Conservation (phyloP, 306 rosid species). For the Macrotyloma uniflorum region DNA sequence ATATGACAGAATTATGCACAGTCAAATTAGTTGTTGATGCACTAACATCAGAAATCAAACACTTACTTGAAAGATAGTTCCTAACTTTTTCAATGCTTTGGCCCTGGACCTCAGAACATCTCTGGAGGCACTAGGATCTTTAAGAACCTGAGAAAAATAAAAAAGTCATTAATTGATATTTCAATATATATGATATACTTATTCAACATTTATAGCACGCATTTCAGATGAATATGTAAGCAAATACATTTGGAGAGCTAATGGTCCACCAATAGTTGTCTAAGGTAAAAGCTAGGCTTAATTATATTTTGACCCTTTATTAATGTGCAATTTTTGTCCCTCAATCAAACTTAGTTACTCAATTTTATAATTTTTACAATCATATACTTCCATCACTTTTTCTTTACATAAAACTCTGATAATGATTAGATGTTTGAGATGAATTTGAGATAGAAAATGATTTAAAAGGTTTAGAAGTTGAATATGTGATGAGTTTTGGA, state of each 20-base stretch:
- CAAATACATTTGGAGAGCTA: neutral
- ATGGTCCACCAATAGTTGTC: neutral
- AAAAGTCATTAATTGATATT: neutral
- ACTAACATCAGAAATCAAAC: slow-evolving; percentile 24
- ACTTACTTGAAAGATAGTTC: slow-evolving; percentile 88
- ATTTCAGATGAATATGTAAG: neutral
- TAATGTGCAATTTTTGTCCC: neutral
- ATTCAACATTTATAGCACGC: neutral
- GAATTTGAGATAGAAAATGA: neutral
- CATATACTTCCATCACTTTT: neutral
- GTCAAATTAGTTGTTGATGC: neutral
- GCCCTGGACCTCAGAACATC: slow-evolving; percentile 75
- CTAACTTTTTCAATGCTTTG: slow-evolving; percentile 68
- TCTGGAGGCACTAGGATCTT: slow-evolving; percentile 71
- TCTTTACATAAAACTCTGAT: neutral
- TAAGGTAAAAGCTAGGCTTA: neutral
- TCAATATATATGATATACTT: neutral
- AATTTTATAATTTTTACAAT: neutral
- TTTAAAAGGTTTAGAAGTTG: neutral
- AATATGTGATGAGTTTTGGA: neutral
- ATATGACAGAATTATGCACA: neutral
- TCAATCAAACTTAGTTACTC: neutral
- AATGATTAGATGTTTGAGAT: neutral
- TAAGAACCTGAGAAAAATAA: slow-evolving; percentile 69
- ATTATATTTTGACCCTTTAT: neutral